phyloP scores from a whole-genome alignment of 2,329 filamentous ascomycete species.

The Phialocephala sp. region DNA sequence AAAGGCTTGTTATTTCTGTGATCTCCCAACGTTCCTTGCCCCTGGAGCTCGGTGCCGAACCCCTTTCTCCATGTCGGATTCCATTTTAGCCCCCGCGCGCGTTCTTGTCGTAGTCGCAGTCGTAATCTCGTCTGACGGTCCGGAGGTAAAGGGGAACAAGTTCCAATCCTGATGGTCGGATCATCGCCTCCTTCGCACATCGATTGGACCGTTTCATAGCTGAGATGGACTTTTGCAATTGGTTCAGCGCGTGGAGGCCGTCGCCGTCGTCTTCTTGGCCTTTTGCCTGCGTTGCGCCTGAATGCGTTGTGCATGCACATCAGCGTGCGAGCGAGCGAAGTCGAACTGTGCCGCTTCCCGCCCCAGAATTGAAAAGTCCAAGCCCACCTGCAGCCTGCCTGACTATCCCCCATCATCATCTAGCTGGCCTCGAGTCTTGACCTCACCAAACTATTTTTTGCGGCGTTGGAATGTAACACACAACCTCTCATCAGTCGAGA shows the following conservation, averaged over 20 bases:
- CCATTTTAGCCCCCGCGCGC: not conserved
- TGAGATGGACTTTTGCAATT: not conserved
- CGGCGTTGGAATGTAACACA: conserved; percentile 16
- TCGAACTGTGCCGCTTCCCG: conserved; percentile 3
- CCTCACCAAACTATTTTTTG: conserved; percentile 13
- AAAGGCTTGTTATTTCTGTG: too few relatives aligned
- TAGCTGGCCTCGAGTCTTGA: not conserved
- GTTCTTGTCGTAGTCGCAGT: not conserved
- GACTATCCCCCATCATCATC: not conserved
- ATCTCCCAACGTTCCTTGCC: not conserved
- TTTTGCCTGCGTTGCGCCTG: too few relatives aligned
- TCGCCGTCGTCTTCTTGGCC: not conserved
- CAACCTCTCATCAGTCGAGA: not conserved
- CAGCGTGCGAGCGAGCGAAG: not conserved
- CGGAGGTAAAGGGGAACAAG: not conserved
- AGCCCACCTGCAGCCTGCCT: not conserved
- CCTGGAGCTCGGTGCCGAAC: conserved; percentile 4
- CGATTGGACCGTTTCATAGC: not conserved
- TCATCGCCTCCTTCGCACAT: not conserved
- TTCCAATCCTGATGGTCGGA: conserved; percentile 5
- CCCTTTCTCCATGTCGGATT: not conserved
- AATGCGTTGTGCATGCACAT: not conserved
- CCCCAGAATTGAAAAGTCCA: not conserved
- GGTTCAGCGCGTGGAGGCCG: not conserved
- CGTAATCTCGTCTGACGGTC: not conserved